Percentiles rank a stretch among this genome's conserved stretches.
These are phyloP conservation scores for Eucalyptus leucophloia DNA, from an alignment of 345 rosid species.

Conservation along the genomic window DNA sequence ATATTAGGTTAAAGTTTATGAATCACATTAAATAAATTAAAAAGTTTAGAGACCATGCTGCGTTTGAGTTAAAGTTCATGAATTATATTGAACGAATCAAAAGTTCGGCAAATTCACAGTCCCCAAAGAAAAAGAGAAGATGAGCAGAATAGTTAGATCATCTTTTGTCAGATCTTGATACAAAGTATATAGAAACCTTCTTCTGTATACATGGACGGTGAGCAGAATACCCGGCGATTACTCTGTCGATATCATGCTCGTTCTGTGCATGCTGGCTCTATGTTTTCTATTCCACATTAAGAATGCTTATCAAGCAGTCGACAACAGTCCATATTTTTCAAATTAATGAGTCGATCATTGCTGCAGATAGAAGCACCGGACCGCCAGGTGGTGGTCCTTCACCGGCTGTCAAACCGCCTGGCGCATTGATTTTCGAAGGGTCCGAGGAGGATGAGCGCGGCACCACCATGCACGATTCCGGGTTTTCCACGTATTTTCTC, in stretches of 20 bases:
- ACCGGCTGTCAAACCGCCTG: neutral
- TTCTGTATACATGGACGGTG: neutral
- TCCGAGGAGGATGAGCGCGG: neutral
- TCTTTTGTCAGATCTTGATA: neutral
- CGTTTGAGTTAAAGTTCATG: neutral
- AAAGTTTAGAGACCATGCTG: neutral
- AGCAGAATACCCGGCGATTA: neutral
- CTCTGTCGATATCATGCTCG: neutral
- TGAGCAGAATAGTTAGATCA: neutral
- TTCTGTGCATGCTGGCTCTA: neutral
- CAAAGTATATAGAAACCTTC: neutral
- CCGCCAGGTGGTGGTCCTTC: neutral
- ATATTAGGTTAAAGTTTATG: too few relatives aligned
- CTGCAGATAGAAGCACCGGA: neutral
- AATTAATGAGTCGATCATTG: neutral
- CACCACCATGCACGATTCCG: neutral
- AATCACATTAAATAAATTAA: too few relatives aligned
- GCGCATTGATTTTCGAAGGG: neutral
- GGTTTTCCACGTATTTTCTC: neutral
- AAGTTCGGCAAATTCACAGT: accelerated
- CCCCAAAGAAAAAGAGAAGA: neutral
- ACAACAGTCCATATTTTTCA: neutral
- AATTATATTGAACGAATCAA: neutral
- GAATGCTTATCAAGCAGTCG: neutral
- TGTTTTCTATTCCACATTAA: neutral